Conservation (phyloP, 108 stramenopile genomes). For the Skeletonema potamos region DNA sequence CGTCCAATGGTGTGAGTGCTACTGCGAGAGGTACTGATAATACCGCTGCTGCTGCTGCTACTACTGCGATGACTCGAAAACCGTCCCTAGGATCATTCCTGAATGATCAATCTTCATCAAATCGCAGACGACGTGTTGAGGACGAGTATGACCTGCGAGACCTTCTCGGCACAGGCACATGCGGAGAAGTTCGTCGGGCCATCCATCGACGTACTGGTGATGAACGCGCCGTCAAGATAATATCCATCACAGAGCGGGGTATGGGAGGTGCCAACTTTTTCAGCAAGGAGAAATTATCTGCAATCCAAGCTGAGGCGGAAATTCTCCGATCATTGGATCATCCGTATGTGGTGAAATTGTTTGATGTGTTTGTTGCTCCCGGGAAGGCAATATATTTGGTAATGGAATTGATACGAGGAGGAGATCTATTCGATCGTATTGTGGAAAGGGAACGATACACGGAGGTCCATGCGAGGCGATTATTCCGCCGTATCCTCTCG, state of each 20-base stretch:
- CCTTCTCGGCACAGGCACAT: constrained; percentile 86
- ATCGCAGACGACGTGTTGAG: constrained; percentile 55
- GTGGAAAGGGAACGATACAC: constrained; percentile 75
- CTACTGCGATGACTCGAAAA: not conserved
- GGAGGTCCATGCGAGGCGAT: constrained; percentile 73
- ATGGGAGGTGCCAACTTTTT: constrained; percentile 28
- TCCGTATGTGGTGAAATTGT: constrained; percentile 89
- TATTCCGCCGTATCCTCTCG: constrained; percentile 71
- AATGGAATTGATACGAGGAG: constrained; percentile 88
- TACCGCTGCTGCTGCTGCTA: no score
- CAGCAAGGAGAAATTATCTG: constrained; percentile 34
- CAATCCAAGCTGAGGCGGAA: constrained; percentile 77
- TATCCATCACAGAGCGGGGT: constrained; percentile 55
- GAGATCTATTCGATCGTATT: constrained; percentile 93
- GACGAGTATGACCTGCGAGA: constrained; percentile 91
- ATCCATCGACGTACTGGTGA: constrained; percentile 84
- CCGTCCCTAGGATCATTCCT: not conserved
- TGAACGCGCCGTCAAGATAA: constrained; percentile 91
- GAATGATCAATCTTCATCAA: constrained; percentile 7
- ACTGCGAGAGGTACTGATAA: no score
- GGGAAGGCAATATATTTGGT: constrained; percentile 75
- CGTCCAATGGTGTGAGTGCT: not conserved
- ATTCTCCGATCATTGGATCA: constrained; percentile 84
- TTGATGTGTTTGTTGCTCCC: constrained; percentile 84
- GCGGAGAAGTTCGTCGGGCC: constrained; percentile 88